Evolutionary conservation across 2,329 filamentous ascomycete species (phyloP).

Genomic region (Ophiostoma tasmaniense): DNA sequence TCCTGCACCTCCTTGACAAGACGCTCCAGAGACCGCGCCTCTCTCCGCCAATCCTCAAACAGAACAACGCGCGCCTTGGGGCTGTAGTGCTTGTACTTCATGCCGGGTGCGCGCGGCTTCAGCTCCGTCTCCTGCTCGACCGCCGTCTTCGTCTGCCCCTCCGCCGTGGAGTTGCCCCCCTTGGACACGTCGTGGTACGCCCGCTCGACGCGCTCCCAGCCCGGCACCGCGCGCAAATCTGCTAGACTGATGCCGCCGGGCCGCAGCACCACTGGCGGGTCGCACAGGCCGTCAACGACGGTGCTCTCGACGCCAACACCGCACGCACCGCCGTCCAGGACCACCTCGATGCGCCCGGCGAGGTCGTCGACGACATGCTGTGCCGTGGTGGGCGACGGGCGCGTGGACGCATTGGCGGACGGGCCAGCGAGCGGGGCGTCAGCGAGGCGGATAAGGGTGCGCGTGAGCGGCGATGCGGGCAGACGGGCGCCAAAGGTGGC

Average conservation of each 20-base stretch:
- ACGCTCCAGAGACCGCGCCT: constrained; percentile 25
- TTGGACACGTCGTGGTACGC: constrained; percentile 73
- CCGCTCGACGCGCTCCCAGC: constrained; percentile 71
- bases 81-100: constrained; percentile 99
- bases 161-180: constrained; percentile 39
- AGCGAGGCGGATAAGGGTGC: constrained; percentile 73
- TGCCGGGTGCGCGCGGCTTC: constrained; percentile 74
- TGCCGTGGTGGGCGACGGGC: constrained; percentile 83
- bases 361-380: constrained; percentile 88
- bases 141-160: not conserved
- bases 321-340: constrained; percentile 82
- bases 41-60: constrained; percentile 52
- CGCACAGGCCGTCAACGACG: constrained; percentile 80
- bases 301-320: constrained; percentile 92
- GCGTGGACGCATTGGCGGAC: constrained; percentile 89
- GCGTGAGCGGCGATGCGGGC: constrained; percentile 75
- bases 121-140: constrained; percentile 7
- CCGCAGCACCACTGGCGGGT: constrained; percentile 71
- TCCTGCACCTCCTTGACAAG: constrained; percentile 21
- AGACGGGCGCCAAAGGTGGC: constrained; percentile 83
- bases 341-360: constrained; percentile 69
- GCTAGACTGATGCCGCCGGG: constrained; percentile 84
- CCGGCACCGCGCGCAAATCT: constrained; percentile 60
- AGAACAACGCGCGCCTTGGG: constrained; percentile 79
- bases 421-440: constrained; percentile 79